These are phyloP conservation scores for Diutina sp. DNA, from an alignment of 1,139 yeast genomes.

Conservation along the genomic window DNA sequence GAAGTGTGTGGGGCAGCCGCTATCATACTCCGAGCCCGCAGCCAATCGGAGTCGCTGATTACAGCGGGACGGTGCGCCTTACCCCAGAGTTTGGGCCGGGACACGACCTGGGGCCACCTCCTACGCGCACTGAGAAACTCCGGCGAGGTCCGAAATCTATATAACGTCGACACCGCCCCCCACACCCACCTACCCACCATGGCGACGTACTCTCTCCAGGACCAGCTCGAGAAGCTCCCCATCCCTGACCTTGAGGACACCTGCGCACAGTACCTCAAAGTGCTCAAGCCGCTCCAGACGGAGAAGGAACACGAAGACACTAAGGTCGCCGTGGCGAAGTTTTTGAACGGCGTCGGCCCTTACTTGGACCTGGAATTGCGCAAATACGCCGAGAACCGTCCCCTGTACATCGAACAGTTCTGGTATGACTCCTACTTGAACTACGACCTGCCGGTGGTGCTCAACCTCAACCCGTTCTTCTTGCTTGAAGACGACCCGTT, in stretches of 20 bases:
- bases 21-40: neutral
- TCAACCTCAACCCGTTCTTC: conserved; percentile 80
- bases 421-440: conserved; percentile 86
- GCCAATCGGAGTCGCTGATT: neutral
- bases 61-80: neutral
- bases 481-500: conserved; percentile 86
- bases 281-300: conserved; percentile 65
- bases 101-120: neutral
- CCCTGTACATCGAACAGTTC: conserved; percentile 81
- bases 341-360: conserved; percentile 46
- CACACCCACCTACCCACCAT: neutral
- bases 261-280: conserved; percentile 48
- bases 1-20: neutral
- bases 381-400: conserved; percentile 48
- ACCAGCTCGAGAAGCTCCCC: conserved; percentile 50
- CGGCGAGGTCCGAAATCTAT: neutral
- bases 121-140: neutral
- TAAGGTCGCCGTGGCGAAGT: conserved; percentile 42
- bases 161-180: neutral
- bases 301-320: conserved; percentile 56
- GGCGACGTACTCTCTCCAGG: conserved; percentile 44
- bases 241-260: conserved; percentile 65
- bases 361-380: conserved; percentile 51
- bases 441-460: conserved; percentile 80
- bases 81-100: neutral